These are phyloP conservation scores for Aphanocladium album DNA, from an alignment of 2,329 filamentous ascomycete species.

Conservation along the genomic window DNA sequence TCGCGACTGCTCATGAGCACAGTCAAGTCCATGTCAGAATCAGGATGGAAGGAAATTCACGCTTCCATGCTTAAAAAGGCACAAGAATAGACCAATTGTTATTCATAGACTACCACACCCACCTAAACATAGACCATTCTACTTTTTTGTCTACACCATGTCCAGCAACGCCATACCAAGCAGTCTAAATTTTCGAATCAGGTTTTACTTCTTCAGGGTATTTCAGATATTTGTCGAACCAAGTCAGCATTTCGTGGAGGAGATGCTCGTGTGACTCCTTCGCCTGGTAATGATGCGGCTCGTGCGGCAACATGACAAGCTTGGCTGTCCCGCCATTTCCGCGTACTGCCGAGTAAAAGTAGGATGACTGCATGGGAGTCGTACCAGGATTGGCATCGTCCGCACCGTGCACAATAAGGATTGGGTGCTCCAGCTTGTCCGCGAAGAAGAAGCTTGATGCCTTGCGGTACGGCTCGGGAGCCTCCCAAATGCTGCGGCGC, in stretches of 20 bases:
- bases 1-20: constrained; percentile 44
- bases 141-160: not conserved
- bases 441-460: constrained; percentile 5
- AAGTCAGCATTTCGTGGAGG: not conserved
- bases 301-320: constrained; percentile 3
- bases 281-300: constrained; percentile 10
- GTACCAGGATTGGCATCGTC: constrained; percentile 10
- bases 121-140: not conserved
- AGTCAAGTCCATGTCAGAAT: constrained; percentile 47
- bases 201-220: not conserved
- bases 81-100: constrained; percentile 21
- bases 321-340: constrained; percentile 9
- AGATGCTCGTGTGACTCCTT: constrained; percentile 7
- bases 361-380: constrained; percentile 4
- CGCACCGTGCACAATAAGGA: constrained; percentile 2
- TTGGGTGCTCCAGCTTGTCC: constrained; percentile 2
- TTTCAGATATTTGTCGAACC: constrained; percentile 10
- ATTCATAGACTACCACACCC: not conserved
- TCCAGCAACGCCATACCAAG: not conserved
- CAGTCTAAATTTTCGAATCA: constrained; percentile 3
- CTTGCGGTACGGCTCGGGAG: constrained; percentile 6
- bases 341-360: constrained; percentile 6
- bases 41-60: constrained; percentile 46
- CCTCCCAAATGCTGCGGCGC: constrained; percentile 9
- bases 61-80: constrained; percentile 39